Conservation (phyloP, 208 protist genomes). For the Leishmania tropica region DNA sequence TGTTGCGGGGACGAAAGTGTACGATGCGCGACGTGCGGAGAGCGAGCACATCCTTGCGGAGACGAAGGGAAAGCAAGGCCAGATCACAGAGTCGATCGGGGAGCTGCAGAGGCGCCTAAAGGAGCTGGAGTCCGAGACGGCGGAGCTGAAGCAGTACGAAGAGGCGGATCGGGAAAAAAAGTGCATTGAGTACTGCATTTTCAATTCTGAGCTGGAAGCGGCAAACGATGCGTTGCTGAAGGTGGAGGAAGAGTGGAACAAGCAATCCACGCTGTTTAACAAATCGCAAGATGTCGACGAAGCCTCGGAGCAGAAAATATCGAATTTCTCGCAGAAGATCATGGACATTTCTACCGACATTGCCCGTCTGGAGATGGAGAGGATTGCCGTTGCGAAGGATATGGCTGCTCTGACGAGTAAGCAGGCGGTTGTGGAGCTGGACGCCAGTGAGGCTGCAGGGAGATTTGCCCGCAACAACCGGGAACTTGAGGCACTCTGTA, state of each 20-base stretch:
- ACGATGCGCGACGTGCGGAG: slow-evolving; percentile 95
- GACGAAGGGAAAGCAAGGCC: slow-evolving; percentile 75
- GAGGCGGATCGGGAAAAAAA: slow-evolving; percentile 89
- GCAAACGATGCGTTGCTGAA: slow-evolving; percentile 55
- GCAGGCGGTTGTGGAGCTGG: slow-evolving; percentile 69
- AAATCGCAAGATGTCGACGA: slow-evolving; percentile 47
- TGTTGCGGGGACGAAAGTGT: slow-evolving; percentile 98
- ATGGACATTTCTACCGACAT: slow-evolving; percentile 45
- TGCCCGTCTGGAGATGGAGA: slow-evolving; percentile 55
- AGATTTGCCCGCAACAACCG: slow-evolving; percentile 40
- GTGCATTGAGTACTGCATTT: slow-evolving; percentile 94
- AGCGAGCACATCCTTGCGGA: slow-evolving; percentile 95
- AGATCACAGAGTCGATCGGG: slow-evolving; percentile 91
- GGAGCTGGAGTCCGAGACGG: slow-evolving; percentile 96
- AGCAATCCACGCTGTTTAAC: slow-evolving; percentile 41
- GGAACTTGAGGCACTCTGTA: slow-evolving; percentile 52
- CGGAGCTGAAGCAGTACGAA: slow-evolving; percentile 95
- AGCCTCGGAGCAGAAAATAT: slow-evolving; percentile 51
- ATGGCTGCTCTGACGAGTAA: slow-evolving; percentile 46
- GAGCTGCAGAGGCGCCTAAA: slow-evolving; percentile 93
- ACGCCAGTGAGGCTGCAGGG: slow-evolving; percentile 57
- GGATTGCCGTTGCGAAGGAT: slow-evolving; percentile 64
- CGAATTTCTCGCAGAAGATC: slow-evolving; percentile 37
- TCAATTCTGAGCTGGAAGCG: slow-evolving; percentile 65
- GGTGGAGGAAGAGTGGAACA: slow-evolving; percentile 62